Percentiles rank a stretch among this genome's conserved stretches.
Conservation (phyloP, 495 filamentous ascomycete genomes). For the Echria macrotheca region DNA sequence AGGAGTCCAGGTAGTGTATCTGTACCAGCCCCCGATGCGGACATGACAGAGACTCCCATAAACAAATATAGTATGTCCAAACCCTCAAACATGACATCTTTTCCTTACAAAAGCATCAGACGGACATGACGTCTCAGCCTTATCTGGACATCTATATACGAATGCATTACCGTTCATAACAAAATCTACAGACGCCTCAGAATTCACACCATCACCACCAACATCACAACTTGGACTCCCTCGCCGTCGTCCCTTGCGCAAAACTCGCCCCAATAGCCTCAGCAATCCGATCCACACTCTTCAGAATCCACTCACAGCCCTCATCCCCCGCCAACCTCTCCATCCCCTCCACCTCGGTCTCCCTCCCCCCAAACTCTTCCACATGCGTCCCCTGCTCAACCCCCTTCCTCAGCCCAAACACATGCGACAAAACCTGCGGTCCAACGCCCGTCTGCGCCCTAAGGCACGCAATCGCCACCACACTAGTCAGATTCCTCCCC, state of each 20-base stretch:
- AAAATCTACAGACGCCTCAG: no score
- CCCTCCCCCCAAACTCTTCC: slow-evolving; percentile 34
- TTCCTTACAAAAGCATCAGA: no score
- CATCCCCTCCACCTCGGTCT: slow-evolving; percentile 19
- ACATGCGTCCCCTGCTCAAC: slow-evolving; percentile 58
- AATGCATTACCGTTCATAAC: background rate
- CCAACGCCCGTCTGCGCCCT: slow-evolving; percentile 71
- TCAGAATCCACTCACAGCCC: slow-evolving; percentile 66
- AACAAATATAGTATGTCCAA: no score
- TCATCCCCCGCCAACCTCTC: slow-evolving; percentile 60
- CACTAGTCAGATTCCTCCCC: slow-evolving; percentile 59
- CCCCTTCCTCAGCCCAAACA: slow-evolving; percentile 69
- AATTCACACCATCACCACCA: no score
- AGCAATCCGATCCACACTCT: slow-evolving; percentile 63
- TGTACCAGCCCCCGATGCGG: no score
- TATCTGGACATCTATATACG: slow-evolving; percentile 19
- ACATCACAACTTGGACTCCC: slow-evolving; percentile 14
- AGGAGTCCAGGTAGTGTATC: no score
- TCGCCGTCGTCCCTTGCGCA: slow-evolving; percentile 48
- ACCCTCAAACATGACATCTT: no score
- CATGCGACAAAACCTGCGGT: slow-evolving; percentile 69
- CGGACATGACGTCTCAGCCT: no score
- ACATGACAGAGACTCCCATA: no score
- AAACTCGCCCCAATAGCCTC: slow-evolving; percentile 58
- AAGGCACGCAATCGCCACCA: slow-evolving; percentile 65